A percentile compares a stretch with the other conserved stretches of the same genome.
Evolutionary conservation across 2,329 filamentous ascomycete genomes (phyloP).

Genomic region (Fusarium equiseti): DNA sequence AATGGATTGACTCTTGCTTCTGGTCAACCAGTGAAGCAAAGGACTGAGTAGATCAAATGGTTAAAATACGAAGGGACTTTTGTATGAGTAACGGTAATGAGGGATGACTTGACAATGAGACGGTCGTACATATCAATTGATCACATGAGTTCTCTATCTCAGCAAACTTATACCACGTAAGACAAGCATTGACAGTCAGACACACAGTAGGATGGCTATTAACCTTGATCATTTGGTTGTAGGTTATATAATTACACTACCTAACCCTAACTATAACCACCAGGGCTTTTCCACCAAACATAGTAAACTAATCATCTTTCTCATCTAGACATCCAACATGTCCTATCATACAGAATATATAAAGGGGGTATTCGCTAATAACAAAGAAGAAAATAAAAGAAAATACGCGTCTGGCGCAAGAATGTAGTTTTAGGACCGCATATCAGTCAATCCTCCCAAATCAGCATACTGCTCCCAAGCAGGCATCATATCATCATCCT

Average conservation of each 20-base stretch:
- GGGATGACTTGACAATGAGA: conserved; percentile 8
- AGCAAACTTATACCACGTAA: not conserved
- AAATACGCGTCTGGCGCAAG: conserved; percentile 28
- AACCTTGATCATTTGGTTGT: not conserved
- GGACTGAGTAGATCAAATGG: not conserved
- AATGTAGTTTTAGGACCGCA: conserved; percentile 40
- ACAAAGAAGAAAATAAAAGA: conserved; percentile 8
- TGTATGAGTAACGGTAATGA: conserved; percentile 14
- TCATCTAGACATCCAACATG: conserved; percentile 26
- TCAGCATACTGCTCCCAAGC: conserved; percentile 63
- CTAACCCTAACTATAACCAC: not conserved
- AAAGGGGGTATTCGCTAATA: conserved; percentile 45
- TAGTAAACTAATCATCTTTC: conserved; percentile 31
- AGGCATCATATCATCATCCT: conserved; percentile 47
- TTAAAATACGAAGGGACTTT: not conserved
- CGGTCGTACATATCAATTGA: conserved; percentile 2
- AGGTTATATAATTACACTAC: not conserved
- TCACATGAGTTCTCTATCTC: conserved; percentile 1
- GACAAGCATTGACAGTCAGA: not conserved
- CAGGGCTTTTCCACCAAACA: conserved; percentile 1
- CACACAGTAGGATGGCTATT: not conserved
- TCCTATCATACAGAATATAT: conserved; percentile 23
- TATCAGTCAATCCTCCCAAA: conserved; percentile 59
- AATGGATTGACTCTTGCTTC: conserved; percentile 58
- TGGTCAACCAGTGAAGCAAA: conserved; percentile 42